Evolutionary conservation across 2,329 filamentous ascomycete species (phyloP), one percentile per base, ranked within the genome.

Genomic region (Colletotrichum eleusines): DNA sequence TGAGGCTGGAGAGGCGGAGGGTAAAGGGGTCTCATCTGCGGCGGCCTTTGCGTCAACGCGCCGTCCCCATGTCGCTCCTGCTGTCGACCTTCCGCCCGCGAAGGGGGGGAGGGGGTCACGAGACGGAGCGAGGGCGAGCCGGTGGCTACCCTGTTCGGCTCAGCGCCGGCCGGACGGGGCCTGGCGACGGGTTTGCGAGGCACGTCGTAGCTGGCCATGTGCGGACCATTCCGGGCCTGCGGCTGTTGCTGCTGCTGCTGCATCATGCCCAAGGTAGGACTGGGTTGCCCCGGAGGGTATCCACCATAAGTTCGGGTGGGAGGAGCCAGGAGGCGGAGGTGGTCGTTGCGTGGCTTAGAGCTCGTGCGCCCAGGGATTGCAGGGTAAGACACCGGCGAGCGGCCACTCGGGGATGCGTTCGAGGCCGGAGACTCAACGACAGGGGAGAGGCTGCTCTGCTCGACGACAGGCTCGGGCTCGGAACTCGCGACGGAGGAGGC

Each of bases 391-490:
- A 79, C 79, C 18, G 79, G 79, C 42, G 81, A 79, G 20, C 77
- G 77, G 28, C 79, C 75, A 42, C 75, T 74, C 16, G 66, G 66
- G 20, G 66, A 71, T 2, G 63, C 59, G 51, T 63, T 73, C 9
- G 79, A 77, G 18, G 76, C 76, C 3, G 84, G 85, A 0, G 84
- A 86, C 74, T 88, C 86, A 16, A 78, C 78, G 7, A 88, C 85
- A 1, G 86, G 86, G 0, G 86, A 86, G 5, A 88, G 79, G 54
- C 79, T 81, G 66, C 72, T 76, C 63, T 70, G 77, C 60, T 76
- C 23, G 51, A 68, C 9, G 74, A 74, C 20, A 74, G 77, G 46
- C 73, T 78, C 61, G 75, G 65, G 44, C 1, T 60, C 63, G 3
- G 63, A 48, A 38, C 35, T 55, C 18, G 61, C 72, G 44, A 63